Percentiles rank a stretch among this genome's conserved stretches.
phyloP scores from a whole-genome alignment of 2,329 filamentous ascomycete species.

The Pseudofabraea citricarpa region DNA sequence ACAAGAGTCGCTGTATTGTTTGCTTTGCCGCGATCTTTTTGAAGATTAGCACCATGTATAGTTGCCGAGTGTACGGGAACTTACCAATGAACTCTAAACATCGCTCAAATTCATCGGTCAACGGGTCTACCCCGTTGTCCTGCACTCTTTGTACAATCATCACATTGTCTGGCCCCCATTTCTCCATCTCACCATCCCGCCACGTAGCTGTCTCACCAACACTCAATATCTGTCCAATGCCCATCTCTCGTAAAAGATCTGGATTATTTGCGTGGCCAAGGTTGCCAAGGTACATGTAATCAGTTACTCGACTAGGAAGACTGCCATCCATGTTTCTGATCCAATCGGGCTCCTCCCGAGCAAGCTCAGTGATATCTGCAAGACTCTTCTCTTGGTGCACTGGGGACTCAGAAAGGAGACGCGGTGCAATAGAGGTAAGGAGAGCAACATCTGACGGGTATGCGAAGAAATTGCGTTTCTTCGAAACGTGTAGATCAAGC shows the following conservation, averaged over 20 bases:
- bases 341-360: slow-evolving; percentile 68
- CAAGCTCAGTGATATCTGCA: slow-evolving; percentile 46
- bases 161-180: slow-evolving; percentile 75
- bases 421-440: slow-evolving; percentile 69
- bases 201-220: slow-evolving; percentile 87
- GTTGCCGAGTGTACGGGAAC: slow-evolving; percentile 32
- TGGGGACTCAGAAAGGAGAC: slow-evolving; percentile 70
- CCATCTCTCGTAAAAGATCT: slow-evolving; percentile 70
- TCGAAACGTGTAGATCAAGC: slow-evolving; percentile 76
- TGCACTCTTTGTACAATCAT: slow-evolving; percentile 82
- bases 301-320: slow-evolving; percentile 79
- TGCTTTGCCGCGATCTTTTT: slow-evolving; percentile 67
- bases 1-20: slow-evolving; percentile 84
- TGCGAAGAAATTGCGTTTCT: slow-evolving; percentile 89
- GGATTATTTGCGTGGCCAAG: slow-evolving; percentile 92
- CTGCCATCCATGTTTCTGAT: slow-evolving; percentile 81
- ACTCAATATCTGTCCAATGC: slow-evolving; percentile 83
- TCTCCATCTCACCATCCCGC: slow-evolving; percentile 63
- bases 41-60: slow-evolving; percentile 10
- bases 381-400: slow-evolving; percentile 41
- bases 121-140: slow-evolving; percentile 92
- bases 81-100: slow-evolving; percentile 91
- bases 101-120: slow-evolving; percentile 78
- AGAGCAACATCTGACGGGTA: slow-evolving; percentile 87
- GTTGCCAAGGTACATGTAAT: slow-evolving; percentile 96